These are phyloP conservation scores for Allium cepa DNA, from an alignment of 106 monocot species.

Conservation along the genomic window DNA sequence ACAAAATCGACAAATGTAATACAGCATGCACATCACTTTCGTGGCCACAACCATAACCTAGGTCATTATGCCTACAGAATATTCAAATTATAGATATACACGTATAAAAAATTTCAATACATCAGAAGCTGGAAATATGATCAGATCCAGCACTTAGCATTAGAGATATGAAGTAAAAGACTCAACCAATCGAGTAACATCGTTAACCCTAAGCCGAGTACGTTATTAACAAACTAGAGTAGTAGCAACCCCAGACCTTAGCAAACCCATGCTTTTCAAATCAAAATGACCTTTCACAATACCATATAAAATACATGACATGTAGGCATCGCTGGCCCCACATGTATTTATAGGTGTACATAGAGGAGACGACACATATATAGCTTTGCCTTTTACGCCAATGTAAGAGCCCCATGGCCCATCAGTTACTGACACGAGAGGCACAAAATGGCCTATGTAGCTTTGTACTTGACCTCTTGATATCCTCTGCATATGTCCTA, in stretches of 20 bases:
- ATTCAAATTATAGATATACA: no score
- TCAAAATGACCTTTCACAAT: constrained; percentile 72
- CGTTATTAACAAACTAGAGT: constrained; percentile 86
- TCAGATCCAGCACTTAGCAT: constrained; percentile 32
- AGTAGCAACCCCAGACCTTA: constrained; percentile 82
- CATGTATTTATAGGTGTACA: constrained; percentile 76
- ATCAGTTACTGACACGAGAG: constrained; percentile 82
- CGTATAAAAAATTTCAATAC: no score
- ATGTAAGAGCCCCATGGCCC: constrained; percentile 78
- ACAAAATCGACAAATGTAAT: no score
- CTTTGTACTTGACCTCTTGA: no score
- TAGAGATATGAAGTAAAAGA: constrained; percentile 50
- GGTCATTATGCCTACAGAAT: no score
- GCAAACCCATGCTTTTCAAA: constrained; percentile 72
- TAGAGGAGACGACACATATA: constrained; percentile 74
- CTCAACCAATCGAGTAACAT: constrained; percentile 53
- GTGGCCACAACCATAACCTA: no score
- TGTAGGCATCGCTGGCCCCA: constrained; percentile 93
- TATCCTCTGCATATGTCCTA: no score
- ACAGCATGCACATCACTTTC: no score
- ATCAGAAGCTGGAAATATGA: constrained; percentile 14
- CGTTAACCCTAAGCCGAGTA: constrained; percentile 68
- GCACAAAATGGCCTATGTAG: constrained; percentile 62
- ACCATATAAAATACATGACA: constrained; percentile 74
- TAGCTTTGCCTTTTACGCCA: constrained; percentile 77